These are phyloP conservation scores for Kodamaea kakaduensis DNA, from an alignment of 805 yeast species.

Conservation along the genomic window DNA sequence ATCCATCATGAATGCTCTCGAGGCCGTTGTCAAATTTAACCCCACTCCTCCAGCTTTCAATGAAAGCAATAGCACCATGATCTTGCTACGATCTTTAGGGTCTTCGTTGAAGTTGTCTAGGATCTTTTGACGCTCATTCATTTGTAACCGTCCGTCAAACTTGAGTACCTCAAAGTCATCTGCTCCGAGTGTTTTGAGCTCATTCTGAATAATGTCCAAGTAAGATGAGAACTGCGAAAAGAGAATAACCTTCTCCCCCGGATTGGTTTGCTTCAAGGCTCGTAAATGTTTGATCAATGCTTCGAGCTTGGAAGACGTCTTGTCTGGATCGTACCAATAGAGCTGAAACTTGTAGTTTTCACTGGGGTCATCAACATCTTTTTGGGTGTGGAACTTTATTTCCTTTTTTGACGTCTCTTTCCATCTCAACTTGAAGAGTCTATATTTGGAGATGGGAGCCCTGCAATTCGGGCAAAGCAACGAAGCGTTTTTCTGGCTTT, in stretches of 20 bases:
- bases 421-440: conserved; percentile 43
- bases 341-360: conserved; percentile 27
- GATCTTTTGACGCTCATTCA: conserved; percentile 60
- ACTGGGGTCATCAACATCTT: conserved; percentile 19
- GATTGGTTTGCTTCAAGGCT: conserved; percentile 48
- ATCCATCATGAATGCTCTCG: conserved; percentile 84
- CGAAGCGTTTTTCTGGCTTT: conserved; percentile 41
- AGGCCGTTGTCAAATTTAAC: conserved; percentile 78
- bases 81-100: conserved; percentile 24
- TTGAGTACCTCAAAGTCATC: conserved; percentile 55
- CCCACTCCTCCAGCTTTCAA: conserved; percentile 96
- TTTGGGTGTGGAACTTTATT: conserved; percentile 28
- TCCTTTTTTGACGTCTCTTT: conserved; percentile 22
- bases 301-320: conserved; percentile 67
- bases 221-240: conserved; percentile 89
- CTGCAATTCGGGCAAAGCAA: conserved; percentile 80
- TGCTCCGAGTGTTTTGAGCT: conserved; percentile 38
- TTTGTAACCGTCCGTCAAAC: conserved; percentile 76
- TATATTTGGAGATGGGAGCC: conserved; percentile 43
- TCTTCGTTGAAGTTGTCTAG: conserved; percentile 49
- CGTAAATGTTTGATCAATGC: conserved; percentile 62
- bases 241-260: conserved; percentile 74
- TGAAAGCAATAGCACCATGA: conserved; percentile 61
- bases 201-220: conserved; percentile 68
- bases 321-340: conserved; percentile 45